Evolutionary conservation across 2,329 filamentous ascomycete genomes (phyloP), one percentile per base, ranked within the genome.

Genomic region (Fusarium drepaniforme): DNA sequence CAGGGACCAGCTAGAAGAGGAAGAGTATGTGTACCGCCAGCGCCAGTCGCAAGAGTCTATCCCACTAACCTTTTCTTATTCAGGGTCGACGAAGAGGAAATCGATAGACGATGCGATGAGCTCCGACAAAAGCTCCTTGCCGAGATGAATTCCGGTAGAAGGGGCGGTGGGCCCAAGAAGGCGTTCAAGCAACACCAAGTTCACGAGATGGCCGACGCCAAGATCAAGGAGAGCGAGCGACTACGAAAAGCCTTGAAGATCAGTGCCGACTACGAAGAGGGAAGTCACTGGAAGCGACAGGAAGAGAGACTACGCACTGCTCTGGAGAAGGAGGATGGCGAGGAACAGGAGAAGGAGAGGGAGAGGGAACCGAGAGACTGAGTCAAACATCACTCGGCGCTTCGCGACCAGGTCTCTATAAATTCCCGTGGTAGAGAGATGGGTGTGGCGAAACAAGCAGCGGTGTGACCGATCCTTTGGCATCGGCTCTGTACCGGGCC

Each of bases 161-260:
- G 73, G 25, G 77, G 73, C 28, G 81, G 78, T 66, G 84, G 81
- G 28, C 83, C 80, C n/a, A 82, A 84, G 66, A 85, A 82, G 64
- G 89, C 90, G 12, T 88, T 98, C 74, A 99, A 98, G 85, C 89
- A 92, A 75, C 95, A 98, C 84, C 95, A 98, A 84, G 95, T 98
- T 23, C 97, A 99, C 86, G 97, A 98, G 85, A 89, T 98, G 82
- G 97, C 97, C 21, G 94, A 97, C 80, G 97, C 96, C 70, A 99
- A 99, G 89, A 96, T 97, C 77, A 93, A 94, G 82, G 97, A 99
- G 88, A 98, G 93, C 83, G 96, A 98, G 85, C 90, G 94, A 78
- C 86, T 99, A 82, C 88, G 96, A 75, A 94, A 89, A 83, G 97
- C 97, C 9, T 87, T 99, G 76, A 96, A 95, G 60, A 97, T 98